These are phyloP conservation scores for Aaosphaeria arxii DNA, from an alignment of 2,329 filamentous ascomycete genomes.

Conservation along the genomic window DNA sequence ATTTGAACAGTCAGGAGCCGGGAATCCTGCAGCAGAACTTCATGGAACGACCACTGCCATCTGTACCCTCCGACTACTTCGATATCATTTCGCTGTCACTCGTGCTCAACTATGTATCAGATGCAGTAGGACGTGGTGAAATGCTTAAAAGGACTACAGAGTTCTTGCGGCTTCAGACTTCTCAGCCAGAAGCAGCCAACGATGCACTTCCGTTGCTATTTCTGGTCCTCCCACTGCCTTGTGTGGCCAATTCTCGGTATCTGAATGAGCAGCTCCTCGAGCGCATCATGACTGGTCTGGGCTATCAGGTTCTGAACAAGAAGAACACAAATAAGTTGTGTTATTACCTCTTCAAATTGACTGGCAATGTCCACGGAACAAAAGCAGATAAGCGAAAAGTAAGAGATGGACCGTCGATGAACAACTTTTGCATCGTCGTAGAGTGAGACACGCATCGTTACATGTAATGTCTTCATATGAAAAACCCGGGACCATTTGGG, in stretches of 20 bases:
- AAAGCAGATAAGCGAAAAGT: conserved; percentile 71
- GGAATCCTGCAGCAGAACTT: conserved; percentile 89
- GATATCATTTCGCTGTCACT: conserved; percentile 89
- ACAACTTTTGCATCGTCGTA: conserved; percentile 86
- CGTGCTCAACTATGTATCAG: conserved; percentile 91
- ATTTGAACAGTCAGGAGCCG: conserved; percentile 80
- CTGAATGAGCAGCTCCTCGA: conserved; percentile 68
- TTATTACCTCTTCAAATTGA: conserved; percentile 79
- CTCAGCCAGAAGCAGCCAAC: conserved; percentile 10
- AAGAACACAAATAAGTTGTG: conserved; percentile 81
- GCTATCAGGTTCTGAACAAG: conserved; percentile 62
- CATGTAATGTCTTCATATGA: no score
- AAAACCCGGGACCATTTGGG: no score
- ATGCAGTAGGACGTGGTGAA: conserved; percentile 68
- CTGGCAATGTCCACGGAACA: conserved; percentile 24
- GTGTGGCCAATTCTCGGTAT: conserved; percentile 87
- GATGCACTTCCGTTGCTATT: conserved; percentile 65
- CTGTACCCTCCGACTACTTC: conserved; percentile 61
- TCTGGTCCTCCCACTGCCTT: conserved; percentile 84
- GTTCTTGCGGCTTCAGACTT: conserved; percentile 20
- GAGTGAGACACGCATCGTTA: background rate
- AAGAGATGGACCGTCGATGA: conserved; percentile 70
- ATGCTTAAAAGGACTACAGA: conserved; percentile 62
- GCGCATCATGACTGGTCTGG: conserved; percentile 72
- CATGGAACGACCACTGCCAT: conserved; percentile 79